phyloP scores from a whole-genome alignment of 2,329 filamentous ascomycete genomes.

The Domatiomyces catenatus region DNA sequence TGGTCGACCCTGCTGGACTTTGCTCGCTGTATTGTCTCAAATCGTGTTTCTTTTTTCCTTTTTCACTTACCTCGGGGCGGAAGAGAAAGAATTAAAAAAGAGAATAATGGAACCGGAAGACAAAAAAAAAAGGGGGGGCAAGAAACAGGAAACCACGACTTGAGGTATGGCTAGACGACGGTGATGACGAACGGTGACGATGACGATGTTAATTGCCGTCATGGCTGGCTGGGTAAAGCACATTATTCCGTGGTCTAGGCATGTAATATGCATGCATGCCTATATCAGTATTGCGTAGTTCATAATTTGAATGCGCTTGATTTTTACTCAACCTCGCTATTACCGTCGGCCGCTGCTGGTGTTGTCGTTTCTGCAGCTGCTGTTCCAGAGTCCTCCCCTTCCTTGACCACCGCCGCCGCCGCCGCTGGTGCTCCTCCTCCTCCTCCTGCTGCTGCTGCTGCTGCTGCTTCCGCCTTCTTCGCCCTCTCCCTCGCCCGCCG shows the following conservation, averaged over 20 bases:
- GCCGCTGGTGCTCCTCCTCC: too few species aligned
- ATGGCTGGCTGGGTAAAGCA: too few species aligned
- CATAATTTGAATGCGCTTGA: neutral
- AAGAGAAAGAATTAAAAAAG: too few species aligned
- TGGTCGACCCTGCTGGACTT: neutral
- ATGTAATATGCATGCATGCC: too few species aligned
- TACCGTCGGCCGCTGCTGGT: slow-evolving; percentile 1
- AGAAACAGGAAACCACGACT: neutral
- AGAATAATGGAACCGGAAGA: neutral
- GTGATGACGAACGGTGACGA: too few species aligned
- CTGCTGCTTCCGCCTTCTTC: slow-evolving; percentile 4
- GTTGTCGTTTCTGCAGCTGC: neutral
- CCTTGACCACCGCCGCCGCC: too few species aligned
- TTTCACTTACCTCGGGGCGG: too few species aligned
- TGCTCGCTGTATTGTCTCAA: neutral
- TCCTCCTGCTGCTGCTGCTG: neutral
- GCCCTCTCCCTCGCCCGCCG: slow-evolving; percentile 11
- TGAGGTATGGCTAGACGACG: too few species aligned
- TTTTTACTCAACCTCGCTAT: neutral
- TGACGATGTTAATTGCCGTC: too few species aligned
- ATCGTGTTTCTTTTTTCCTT: neutral
- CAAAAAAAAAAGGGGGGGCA: neutral
- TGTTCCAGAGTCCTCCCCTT: too few species aligned
- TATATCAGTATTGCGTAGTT: too few species aligned
- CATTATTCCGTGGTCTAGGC: too few species aligned